A percentile compares a stretch with the other conserved stretches of the same genome.
Evolutionary conservation across 78 protist species (phyloP).

Genomic region (Goniomonas avonlea): DNA sequence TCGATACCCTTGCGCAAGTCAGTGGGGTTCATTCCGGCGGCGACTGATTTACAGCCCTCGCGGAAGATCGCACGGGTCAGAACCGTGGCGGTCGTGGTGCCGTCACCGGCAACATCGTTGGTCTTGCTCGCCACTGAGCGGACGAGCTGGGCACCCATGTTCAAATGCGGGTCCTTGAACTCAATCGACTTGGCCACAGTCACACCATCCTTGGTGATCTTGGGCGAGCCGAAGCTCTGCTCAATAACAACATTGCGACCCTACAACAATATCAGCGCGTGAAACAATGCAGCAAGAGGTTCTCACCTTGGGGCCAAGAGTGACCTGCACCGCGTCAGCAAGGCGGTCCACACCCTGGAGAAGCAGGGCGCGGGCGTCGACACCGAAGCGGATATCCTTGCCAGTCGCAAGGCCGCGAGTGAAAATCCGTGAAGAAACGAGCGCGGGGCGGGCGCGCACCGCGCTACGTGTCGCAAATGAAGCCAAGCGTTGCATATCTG

Average conservation of each 20-base stretch:
- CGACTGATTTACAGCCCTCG: conserved; percentile 92
- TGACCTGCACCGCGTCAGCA: conserved; percentile 91
- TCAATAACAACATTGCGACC: conserved; percentile 96
- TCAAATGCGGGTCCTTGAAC: conserved; percentile 75
- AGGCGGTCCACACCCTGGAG: conserved; percentile 87
- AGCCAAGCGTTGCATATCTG: no score
- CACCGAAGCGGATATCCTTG: conserved; percentile 82
- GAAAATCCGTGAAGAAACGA: no score
- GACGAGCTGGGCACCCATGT: conserved; percentile 93
- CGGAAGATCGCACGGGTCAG: conserved; percentile 85
- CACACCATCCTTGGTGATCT: conserved; percentile 99
- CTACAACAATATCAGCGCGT: background rate
- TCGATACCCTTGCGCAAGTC: conserved; percentile 92
- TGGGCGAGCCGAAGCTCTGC: conserved; percentile 90
- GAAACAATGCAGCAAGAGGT: background rate
- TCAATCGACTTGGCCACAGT: conserved; percentile 96
- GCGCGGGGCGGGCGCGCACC: no score
- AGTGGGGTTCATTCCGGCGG: conserved; percentile 97
- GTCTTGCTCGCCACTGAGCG: conserved; percentile 89
- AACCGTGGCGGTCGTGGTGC: conserved; percentile 98
- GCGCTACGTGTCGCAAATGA: no score
- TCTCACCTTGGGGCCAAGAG: conserved; percentile 92
- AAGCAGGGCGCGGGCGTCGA: conserved; percentile 80
- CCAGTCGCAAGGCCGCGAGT: conserved; percentile 39
- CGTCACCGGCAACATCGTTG: conserved; percentile 96